phyloP scores from a whole-genome alignment of 768 basidiomycete species.

The Boletus patriciae region DNA sequence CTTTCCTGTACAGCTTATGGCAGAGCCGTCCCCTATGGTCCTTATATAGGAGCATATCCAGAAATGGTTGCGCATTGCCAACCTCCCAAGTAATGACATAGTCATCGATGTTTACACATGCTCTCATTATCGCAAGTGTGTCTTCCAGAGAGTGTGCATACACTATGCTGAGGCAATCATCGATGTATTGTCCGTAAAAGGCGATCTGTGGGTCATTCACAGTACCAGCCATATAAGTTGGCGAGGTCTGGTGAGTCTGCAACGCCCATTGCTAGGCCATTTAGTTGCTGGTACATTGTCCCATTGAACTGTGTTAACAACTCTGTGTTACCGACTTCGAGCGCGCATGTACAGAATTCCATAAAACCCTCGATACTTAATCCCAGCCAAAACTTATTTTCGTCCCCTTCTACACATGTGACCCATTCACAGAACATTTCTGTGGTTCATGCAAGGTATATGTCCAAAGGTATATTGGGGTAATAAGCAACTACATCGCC shows the following conservation, averaged over 20 bases:
- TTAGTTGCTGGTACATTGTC: background rate
- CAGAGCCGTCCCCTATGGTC: background rate
- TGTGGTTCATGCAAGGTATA: background rate
- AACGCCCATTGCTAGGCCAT: slow-evolving; percentile 7
- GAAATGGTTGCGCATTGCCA: background rate
- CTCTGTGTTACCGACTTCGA: background rate
- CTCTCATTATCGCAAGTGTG: background rate
- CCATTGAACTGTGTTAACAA: background rate
- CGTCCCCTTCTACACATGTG: too few relatives aligned
- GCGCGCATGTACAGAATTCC: background rate
- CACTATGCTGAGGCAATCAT: too few relatives aligned
- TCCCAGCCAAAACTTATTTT: too few relatives aligned
- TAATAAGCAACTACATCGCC: slow-evolving; percentile 4
- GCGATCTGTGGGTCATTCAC: too few relatives aligned
- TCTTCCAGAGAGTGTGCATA: background rate
- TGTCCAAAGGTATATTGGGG: background rate
- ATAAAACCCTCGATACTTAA: too few relatives aligned
- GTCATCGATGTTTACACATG: background rate
- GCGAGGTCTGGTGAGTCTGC: slow-evolving; percentile 8
- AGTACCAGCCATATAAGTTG: slow-evolving; percentile 3
- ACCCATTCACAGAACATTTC: too few relatives aligned
- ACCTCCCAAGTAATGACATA: background rate
- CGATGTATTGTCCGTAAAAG: too few relatives aligned
- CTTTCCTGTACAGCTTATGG: background rate
- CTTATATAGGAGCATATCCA: background rate